A percentile compares a stretch with the other conserved stretches of the same genome.
Evolutionary conservation across 306 rosid genomes (phyloP).

Genomic region (Carpinus viminea): DNA sequence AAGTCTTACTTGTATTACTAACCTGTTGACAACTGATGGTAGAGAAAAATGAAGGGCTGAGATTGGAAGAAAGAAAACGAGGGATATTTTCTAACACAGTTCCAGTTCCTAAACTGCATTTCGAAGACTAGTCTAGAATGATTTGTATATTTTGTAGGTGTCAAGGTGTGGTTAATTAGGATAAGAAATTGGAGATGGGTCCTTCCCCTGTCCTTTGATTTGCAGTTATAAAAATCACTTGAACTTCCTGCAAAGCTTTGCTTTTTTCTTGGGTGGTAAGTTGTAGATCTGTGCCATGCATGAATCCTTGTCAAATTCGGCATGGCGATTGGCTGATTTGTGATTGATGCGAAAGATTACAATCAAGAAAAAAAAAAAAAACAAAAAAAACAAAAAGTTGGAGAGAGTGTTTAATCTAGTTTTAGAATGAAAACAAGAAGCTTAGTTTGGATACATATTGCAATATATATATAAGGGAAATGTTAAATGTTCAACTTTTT

Average conservation of each 20-base stretch:
- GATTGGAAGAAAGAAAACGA: conserved; percentile 21
- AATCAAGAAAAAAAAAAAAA: too few species aligned
- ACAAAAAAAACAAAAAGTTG: too few species aligned
- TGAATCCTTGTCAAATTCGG: too few species aligned
- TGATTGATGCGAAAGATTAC: too few species aligned
- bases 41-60: conserved; percentile 10
- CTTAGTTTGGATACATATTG: too few species aligned
- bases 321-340: too few species aligned
- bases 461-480: too few species aligned
- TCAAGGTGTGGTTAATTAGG: not conserved
- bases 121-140: conserved; percentile 26
- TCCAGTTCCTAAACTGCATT: conserved; percentile 11
- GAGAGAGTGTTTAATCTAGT: too few species aligned
- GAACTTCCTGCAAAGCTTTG: conserved; percentile 34
- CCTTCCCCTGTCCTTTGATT: conserved; percentile 21
- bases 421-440: too few species aligned
- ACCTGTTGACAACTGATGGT: conserved; percentile 42
- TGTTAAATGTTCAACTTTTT: too few species aligned
- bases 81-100: not conserved
- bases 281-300: too few species aligned
- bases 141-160: conserved; percentile 32
- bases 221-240: conserved; percentile 22
- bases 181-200: conserved; percentile 6
- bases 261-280: not conserved
- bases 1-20: not conserved